Conservation (phyloP, 2,329 filamentous ascomycete species). For the Penicillium italicum region DNA sequence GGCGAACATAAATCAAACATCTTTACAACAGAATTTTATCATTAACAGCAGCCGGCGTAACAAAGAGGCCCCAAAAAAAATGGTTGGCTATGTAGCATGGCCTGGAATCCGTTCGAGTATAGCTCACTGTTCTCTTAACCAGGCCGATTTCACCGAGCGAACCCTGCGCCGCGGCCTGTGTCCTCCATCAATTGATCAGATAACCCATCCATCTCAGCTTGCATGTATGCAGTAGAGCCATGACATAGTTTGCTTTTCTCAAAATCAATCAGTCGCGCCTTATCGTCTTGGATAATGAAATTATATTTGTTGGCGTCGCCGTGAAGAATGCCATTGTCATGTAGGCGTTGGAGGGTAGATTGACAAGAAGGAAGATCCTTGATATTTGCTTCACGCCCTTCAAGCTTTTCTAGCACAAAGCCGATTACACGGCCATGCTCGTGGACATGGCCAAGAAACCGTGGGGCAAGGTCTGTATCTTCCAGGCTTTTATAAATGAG, state of each 20-base stretch:
- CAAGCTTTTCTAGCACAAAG: conserved; percentile 3
- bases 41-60: too few species aligned
- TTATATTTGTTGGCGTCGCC: conserved; percentile 10
- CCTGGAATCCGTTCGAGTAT: background rate
- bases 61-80: too few species aligned
- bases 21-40: too few species aligned
- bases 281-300: conserved; percentile 1
- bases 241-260: background rate
- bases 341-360: background rate
- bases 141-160: background rate
- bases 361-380: conserved; percentile 3
- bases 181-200: background rate
- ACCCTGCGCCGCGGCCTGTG: background rate
- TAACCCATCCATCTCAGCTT: background rate
- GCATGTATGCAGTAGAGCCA: background rate
- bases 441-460: conserved; percentile 5
- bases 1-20: too few species aligned
- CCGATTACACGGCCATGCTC: conserved; percentile 6
- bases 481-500: background rate
- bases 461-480: background rate
- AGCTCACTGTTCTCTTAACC: background rate
- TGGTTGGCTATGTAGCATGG: background rate
- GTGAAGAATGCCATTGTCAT: conserved; percentile 4
- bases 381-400: background rate
- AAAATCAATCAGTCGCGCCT: conserved; percentile 5